Evolutionary conservation across 257 asterid species (phyloP), one percentile per base, ranked within the genome.

Genomic region (Agastache rugosa): DNA sequence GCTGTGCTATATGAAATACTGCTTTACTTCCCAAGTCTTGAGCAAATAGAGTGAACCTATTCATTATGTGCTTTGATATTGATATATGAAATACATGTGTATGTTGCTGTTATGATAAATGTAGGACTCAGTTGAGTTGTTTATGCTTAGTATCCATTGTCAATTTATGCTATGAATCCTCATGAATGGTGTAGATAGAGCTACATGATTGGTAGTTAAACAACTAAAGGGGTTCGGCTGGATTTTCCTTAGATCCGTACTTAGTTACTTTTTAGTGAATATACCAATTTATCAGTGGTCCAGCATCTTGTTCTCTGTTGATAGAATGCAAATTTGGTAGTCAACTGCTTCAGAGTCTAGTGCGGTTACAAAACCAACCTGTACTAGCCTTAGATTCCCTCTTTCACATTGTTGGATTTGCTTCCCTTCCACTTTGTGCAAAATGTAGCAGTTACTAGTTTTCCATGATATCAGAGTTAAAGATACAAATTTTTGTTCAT

Each of bases 401-500:
- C 54, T 16, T 15, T n/a, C 25, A 3, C 58, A 12, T 50, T 55
- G 35, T 11, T 23, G 34, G 11, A 55, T 6, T 45, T 16, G 15
- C 41, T 45, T 15, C 31, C n/a, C 19, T 47, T 47, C 62, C 19
- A 10, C 19, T 17, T 42, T 19, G 53, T 9, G 44, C 50, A 37
- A 14, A 17, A 39, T 11, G 31, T 65, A 25, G 29, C 44, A 50
- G 5, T 50, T 29, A 12, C 37, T 73, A 8, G 35, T 64, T 64
- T 39, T 63, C 67, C 41, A 64, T 34, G 73, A 65, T 37, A n/a
- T n/a, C n/a, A n/a, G 55, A 23, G 67, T 65, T 25, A 25, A 25
- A 51, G 25, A 17, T 37, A 25, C 59, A 63, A 15, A 16, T 25
- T 44, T 71, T 39, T 45, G 15, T 45, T 65, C 37, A 42, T 63